These are phyloP conservation scores for Hanseniaspora sp. DNA, from an alignment of 1,139 yeast genomes.

Conservation along the genomic window DNA sequence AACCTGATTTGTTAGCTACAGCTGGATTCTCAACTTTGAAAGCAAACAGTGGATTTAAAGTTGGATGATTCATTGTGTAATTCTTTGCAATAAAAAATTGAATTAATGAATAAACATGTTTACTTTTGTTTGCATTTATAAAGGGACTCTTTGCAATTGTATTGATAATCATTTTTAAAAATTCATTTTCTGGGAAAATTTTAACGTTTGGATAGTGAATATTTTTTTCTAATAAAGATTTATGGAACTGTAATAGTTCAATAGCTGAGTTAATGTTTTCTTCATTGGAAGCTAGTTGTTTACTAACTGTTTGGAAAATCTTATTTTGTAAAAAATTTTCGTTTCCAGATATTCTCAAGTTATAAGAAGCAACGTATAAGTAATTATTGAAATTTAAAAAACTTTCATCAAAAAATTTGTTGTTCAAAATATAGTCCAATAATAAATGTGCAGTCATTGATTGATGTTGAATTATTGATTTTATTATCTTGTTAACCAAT, in stretches of 20 bases:
- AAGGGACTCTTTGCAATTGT: background rate
- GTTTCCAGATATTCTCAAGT: background rate
- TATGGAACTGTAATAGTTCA: background rate
- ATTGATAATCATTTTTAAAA: background rate
- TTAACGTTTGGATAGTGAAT: background rate
- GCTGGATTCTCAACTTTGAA: background rate
- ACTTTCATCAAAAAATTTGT: slow-evolving; percentile 5
- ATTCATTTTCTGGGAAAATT: slow-evolving; percentile 2
- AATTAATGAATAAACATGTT: background rate
- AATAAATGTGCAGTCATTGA: background rate
- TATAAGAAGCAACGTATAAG: background rate
- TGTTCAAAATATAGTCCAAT: background rate
- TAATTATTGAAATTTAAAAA: background rate
- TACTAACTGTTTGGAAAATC: background rate
- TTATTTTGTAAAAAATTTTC: background rate
- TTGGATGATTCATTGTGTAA: background rate
- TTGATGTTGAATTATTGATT: background rate
- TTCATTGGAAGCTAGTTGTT: background rate
- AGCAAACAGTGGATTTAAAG: background rate
- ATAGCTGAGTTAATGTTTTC: background rate
- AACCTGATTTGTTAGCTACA: background rate
- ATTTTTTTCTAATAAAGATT: background rate
- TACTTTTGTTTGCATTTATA: background rate
- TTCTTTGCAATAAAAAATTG: background rate
- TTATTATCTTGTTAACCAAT: background rate